Evolutionary conservation across 2,329 filamentous ascomycete species (phyloP).

Genomic region (Phialocephala subalpina): DNA sequence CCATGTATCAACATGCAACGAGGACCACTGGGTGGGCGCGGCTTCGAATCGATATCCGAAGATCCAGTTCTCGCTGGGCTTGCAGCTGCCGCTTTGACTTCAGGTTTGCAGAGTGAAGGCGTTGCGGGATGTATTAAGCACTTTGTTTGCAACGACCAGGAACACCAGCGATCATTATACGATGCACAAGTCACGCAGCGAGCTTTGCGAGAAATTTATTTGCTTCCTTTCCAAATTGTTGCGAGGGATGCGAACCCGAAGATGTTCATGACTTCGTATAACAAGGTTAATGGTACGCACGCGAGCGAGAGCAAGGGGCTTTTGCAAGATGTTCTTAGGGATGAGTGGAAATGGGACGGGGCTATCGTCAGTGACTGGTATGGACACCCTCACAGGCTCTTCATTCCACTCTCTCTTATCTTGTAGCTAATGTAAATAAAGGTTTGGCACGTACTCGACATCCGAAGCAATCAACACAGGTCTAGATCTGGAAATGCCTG

Average conservation of each 20-base stretch:
- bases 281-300: constrained; percentile 55
- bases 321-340: constrained; percentile 50
- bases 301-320: constrained; percentile 50
- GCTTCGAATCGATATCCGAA: constrained; percentile 57
- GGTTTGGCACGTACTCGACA: constrained; percentile 61
- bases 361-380: constrained; percentile 58
- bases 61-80: constrained; percentile 56
- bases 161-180: constrained; percentile 47
- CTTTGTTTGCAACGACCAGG: constrained; percentile 55
- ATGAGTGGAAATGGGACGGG: constrained; percentile 55
- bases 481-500: constrained; percentile 68
- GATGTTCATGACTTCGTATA: constrained; percentile 57
- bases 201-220: constrained; percentile 52
- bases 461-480: constrained; percentile 59
- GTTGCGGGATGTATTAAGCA: constrained; percentile 56
- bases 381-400: too few species aligned
- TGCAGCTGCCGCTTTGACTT: constrained; percentile 52
- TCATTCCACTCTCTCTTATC: too few species aligned
- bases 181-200: constrained; percentile 48
- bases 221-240: constrained; percentile 55
- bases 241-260: constrained; percentile 51
- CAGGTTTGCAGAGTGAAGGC: constrained; percentile 52
- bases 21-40: constrained; percentile 55
- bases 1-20: constrained; percentile 63
- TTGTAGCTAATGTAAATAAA: constrained; percentile 21